Evolutionary conservation across 192 early-diverging fungal species (phyloP), one percentile per base, ranked within the genome.

Genomic region (Rhizoclosmatium sp.): DNA sequence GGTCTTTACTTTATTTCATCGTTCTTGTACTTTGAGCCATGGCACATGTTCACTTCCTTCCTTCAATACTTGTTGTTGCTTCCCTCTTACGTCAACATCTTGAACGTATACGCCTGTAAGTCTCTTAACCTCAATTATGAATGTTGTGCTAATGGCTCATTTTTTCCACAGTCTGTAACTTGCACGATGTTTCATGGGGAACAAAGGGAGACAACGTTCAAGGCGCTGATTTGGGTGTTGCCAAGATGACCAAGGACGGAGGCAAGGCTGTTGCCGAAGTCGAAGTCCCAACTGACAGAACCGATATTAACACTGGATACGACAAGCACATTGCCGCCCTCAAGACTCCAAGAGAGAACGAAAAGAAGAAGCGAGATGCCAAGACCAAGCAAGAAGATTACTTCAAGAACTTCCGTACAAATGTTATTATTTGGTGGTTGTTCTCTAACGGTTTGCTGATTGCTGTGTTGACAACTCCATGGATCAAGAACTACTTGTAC

Each of bases 101-200:
- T 97, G 67, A 94, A 92, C 87, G 92, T 96, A 16, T 96, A 96
- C 65, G 93, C 94, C 10, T 95, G 82, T 72, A 71, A 84, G 73
- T 75, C 1, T 47, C 4, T 76, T 82, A 42, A 56, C 14, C 47
- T 44, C 7, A 41, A 9, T 68, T 58, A 59, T 56, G 14, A 47
- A 41, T 66, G 14, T 56, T 68, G 10, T n/a, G 42, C 47, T 7
- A 71, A 19, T 21, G 10, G 49, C 19, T 21, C 16, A 2, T n/a
- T 71, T 39, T 0, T 51, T 14, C 39, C 47, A 56, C 68, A 66
- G 69, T 96, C 87, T 95, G 93, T 79, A 97, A 97, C 90, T 92
- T 94, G 0, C 95, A 97, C 87, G 96, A 97, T 80, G 94, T 97
- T 69, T 93, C 94, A 1, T 98, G 96, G 97, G 97, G 96, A 67